phyloP scores from a whole-genome alignment of 2,329 filamentous ascomycete species.

The Penicillium paneum region DNA sequence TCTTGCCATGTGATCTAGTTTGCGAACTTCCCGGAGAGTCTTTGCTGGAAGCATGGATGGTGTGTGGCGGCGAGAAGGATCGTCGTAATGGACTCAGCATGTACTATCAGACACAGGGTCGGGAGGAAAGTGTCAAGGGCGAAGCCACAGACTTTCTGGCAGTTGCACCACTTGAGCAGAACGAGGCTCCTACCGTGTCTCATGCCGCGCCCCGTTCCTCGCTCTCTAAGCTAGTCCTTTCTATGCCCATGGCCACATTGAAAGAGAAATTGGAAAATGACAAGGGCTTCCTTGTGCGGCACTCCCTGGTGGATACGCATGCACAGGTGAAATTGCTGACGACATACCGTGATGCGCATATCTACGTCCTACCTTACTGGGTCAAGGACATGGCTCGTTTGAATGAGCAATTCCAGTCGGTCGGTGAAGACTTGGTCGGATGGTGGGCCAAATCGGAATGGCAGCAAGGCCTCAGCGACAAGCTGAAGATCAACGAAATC shows the following conservation, averaged over 20 bases:
- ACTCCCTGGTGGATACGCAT: constrained; percentile 71
- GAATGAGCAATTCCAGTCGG: constrained; percentile 79
- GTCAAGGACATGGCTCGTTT: constrained; percentile 75
- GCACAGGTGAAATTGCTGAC: constrained; percentile 75
- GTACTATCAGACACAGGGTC: constrained; percentile 80
- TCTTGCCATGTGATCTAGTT: constrained; percentile 89
- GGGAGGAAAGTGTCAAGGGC: constrained; percentile 71
- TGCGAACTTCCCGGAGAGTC: constrained; percentile 83
- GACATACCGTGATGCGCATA: constrained; percentile 83
- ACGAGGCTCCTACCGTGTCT: constrained; percentile 37
- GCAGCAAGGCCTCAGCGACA: constrained; percentile 76
- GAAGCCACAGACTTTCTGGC: constrained; percentile 93
- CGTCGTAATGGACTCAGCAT: constrained; percentile 79
- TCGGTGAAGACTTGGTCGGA: constrained; percentile 86
- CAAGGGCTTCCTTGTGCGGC: constrained; percentile 64
- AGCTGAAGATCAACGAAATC: constrained; percentile 68
- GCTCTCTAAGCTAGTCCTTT: constrained; percentile 76
- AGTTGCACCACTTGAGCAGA: constrained; percentile 63
- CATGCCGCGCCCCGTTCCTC: constrained; percentile 2
- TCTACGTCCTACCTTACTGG: constrained; percentile 94
- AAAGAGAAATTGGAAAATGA: constrained; percentile 77
- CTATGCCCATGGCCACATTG: constrained; percentile 82
- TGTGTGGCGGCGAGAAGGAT: constrained; percentile 58
- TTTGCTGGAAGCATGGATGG: constrained; percentile 88
- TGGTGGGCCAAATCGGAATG: constrained; percentile 96